Evolutionary conservation across 1,284 basidiomycete genomes (phyloP).

Genomic region (Pholiota adiposa): DNA sequence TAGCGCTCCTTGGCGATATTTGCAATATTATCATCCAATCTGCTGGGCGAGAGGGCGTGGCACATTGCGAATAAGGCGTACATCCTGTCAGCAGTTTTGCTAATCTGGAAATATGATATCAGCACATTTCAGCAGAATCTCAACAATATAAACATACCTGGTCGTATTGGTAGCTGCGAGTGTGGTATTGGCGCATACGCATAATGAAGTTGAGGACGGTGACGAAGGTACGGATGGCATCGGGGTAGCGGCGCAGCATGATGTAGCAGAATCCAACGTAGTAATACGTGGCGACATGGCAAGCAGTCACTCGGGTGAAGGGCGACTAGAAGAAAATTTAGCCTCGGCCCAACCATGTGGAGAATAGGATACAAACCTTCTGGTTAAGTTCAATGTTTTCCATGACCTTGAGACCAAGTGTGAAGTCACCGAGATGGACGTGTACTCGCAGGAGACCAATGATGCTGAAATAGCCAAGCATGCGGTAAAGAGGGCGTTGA

Average conservation of each 20-base stretch:
- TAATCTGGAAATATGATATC: conserved; percentile 67
- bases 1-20: conserved; percentile 93
- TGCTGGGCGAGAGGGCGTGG: conserved; percentile 88
- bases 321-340: conserved; percentile 56
- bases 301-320: conserved; percentile 91
- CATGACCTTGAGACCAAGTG: conserved; percentile 93
- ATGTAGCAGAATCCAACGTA: conserved; percentile 97
- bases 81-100: conserved; percentile 97
- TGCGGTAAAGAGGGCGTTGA: conserved; percentile 86
- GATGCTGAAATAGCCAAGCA: conserved; percentile 97
- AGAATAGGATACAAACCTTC: conserved; percentile 52
- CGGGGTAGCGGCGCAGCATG: conserved; percentile 92
- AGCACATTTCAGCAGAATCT: background rate
- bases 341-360: background rate
- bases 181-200: conserved; percentile 94
- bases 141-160: conserved; percentile 57
- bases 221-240: conserved; percentile 93
- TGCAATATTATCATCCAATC: conserved; percentile 94
- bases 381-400: conserved; percentile 91
- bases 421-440: conserved; percentile 95
- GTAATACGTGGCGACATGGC: conserved; percentile 94
- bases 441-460: conserved; percentile 96
- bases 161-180: conserved; percentile 95
- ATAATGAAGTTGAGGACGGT: conserved; percentile 93
- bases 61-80: conserved; percentile 95